These are phyloP conservation scores for Platanthera guangdongensis DNA, from an alignment of 106 monocot species.

Conservation along the genomic window DNA sequence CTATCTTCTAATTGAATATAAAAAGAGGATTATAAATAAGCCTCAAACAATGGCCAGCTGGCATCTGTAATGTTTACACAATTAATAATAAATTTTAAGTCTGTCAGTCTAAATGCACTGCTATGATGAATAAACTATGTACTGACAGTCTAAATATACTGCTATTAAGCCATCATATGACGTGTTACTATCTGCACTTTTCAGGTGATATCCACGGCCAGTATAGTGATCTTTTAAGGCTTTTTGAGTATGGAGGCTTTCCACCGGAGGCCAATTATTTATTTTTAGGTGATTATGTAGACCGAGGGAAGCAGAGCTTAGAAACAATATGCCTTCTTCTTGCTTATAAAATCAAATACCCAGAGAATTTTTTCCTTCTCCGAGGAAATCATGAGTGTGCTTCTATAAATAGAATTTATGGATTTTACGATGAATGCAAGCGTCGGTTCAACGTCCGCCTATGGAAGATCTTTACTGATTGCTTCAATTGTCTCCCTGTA, in stretches of 20 bases:
- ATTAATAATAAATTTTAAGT: too few species aligned
- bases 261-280: slow-evolving; percentile 46
- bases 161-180: too few species aligned
- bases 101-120: too few species aligned
- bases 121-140: too few species aligned
- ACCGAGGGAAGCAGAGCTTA: slow-evolving; percentile 40
- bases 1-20: too few species aligned
- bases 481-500: slow-evolving; percentile 44
- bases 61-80: too few species aligned
- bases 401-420: slow-evolving; percentile 48
- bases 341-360: slow-evolving; percentile 46
- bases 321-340: slow-evolving; percentile 53
- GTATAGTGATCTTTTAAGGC: slow-evolving; percentile 36
- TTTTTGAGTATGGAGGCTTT: slow-evolving; percentile 50
- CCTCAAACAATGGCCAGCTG: too few species aligned
- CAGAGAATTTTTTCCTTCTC: slow-evolving; percentile 41
- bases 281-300: slow-evolving; percentile 45
- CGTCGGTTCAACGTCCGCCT: slow-evolving; percentile 44
- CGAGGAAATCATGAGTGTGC: slow-evolving; percentile 51
- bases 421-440: slow-evolving; percentile 52
- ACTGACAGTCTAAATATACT: too few species aligned
- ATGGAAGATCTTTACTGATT: slow-evolving; percentile 45
- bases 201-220: slow-evolving; percentile 40
- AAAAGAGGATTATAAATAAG: too few species aligned
- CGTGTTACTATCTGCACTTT: too few species aligned